Base-by-base conservation (phyloP, 257 asterid species). In the Pogostemon cablin region DNA sequence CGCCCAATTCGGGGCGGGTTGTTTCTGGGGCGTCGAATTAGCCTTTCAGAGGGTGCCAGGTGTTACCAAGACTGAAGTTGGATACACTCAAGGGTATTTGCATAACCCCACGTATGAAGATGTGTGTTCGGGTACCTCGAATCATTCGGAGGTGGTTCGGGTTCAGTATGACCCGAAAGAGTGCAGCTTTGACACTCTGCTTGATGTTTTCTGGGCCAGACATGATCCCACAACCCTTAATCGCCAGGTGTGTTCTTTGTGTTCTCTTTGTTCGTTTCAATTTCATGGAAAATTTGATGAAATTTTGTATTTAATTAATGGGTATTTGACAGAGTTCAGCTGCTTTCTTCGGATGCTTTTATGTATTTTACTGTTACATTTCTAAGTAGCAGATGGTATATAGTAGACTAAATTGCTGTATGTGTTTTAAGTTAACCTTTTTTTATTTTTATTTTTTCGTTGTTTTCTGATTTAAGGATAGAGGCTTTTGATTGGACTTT, bases 21-120 rank as follows among this genome's bases (percentile, higher is more conserved):
- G 99, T 34, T 93, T 93, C 83, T 93, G 99, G 99, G 99, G 99
- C 6, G 93, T 88, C 57, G 99, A 93, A 80, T 84, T 93, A 75
- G 96, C 87, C 35, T 93, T 69, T 53, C 97, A 93, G 89, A 84
- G 99, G 73, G 90, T 89, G 59, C 86, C 96, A 0, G 99, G 99
- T 44, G 96, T 89, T 59, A 70, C 88, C 25, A 84, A 79, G 77
- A 93, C 96, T 1, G 99, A 91, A 73, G 99, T 89, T 0, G 99
- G 99, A 11, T 93, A 93, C 72, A 60, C 84, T 4, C 97, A 89
- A 47, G 99, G 97, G 9, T 78, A 69, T 69, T 38, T 81, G 54
- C 85, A 93, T 69, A 86, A 89, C 39, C 97, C 99, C 1, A 71
- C 80, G 2, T 93, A 93, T 58, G 95, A 89, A 82, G 97, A 91